Evolutionary conservation across 2,329 filamentous ascomycete genomes (phyloP).

Genomic region (Monilinia polystroma): DNA sequence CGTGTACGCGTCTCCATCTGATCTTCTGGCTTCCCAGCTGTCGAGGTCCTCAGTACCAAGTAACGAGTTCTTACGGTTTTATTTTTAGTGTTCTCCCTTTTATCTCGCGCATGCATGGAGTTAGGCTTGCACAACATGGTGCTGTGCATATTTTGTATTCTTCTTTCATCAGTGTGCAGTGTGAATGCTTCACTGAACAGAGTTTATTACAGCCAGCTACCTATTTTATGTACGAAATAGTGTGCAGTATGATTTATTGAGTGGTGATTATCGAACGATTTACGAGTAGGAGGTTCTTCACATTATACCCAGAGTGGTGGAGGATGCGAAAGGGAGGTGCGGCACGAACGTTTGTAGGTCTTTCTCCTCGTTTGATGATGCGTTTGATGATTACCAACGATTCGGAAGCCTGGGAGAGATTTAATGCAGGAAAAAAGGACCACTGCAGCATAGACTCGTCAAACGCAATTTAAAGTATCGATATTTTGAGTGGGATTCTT

Average conservation of each 20-base stretch:
- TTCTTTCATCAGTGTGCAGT: constrained; percentile 3
- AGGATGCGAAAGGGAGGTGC: constrained; percentile 11
- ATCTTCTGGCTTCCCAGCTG: constrained; percentile 1
- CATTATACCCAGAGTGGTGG: constrained; percentile 3
- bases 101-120: constrained; percentile 3
- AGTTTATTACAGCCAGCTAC: background rate
- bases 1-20: constrained; percentile 14
- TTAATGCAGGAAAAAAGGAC: constrained; percentile 8
- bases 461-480: background rate
- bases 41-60: background rate
- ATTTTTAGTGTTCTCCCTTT: background rate
- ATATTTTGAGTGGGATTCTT: background rate
- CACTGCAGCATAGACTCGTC: background rate
- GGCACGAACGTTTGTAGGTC: constrained; percentile 7
- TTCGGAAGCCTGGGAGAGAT: constrained; percentile 14
- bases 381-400: constrained; percentile 11
- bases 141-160: background rate
- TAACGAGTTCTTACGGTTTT: background rate
- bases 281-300: constrained; percentile 1
- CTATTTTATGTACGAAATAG: background rate
- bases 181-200: background rate
- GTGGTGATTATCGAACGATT: background rate
- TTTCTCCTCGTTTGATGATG: constrained; percentile 11
- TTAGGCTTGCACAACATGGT: background rate
- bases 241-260: background rate